These are phyloP conservation scores for Verticillium klebahnii DNA, from an alignment of 2,329 filamentous ascomycete species.

Conservation along the genomic window DNA sequence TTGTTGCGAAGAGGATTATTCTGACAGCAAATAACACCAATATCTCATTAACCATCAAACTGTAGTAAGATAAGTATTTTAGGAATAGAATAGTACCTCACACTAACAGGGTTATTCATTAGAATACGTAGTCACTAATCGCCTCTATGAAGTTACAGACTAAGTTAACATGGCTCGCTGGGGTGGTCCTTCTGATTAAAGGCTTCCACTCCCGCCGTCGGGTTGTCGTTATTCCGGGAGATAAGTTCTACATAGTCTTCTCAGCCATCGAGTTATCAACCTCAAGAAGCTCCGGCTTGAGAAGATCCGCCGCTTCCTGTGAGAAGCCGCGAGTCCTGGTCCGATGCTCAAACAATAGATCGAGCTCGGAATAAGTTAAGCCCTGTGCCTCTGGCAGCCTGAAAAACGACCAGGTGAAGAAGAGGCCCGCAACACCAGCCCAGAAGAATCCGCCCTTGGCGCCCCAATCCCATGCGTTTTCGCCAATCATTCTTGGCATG, in stretches of 20 bases:
- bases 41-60: no score
- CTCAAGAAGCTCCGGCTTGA: slow-evolving; percentile 10
- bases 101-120: no score
- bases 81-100: no score
- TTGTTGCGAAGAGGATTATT: no score
- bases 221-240: no score
- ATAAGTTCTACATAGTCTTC: neutral
- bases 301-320: slow-evolving; percentile 10
- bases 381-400: slow-evolving; percentile 31
- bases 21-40: no score
- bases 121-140: no score
- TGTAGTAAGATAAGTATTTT: no score
- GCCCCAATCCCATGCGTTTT: slow-evolving; percentile 19
- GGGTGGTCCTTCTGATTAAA: no score
- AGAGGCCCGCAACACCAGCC: slow-evolving; percentile 29
- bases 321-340: slow-evolving; percentile 5
- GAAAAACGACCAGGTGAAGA: slow-evolving; percentile 38
- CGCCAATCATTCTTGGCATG: slow-evolving; percentile 10
- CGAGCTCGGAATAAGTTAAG: slow-evolving; percentile 21
- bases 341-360: slow-evolving; percentile 21
- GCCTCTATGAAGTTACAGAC: no score
- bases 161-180: no score
- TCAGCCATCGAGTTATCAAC: slow-evolving; percentile 3
- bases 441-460: slow-evolving; percentile 32
- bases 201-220: no score